These are phyloP conservation scores for Vararia minispora DNA, from an alignment of 768 basidiomycete species.

Conservation along the genomic window DNA sequence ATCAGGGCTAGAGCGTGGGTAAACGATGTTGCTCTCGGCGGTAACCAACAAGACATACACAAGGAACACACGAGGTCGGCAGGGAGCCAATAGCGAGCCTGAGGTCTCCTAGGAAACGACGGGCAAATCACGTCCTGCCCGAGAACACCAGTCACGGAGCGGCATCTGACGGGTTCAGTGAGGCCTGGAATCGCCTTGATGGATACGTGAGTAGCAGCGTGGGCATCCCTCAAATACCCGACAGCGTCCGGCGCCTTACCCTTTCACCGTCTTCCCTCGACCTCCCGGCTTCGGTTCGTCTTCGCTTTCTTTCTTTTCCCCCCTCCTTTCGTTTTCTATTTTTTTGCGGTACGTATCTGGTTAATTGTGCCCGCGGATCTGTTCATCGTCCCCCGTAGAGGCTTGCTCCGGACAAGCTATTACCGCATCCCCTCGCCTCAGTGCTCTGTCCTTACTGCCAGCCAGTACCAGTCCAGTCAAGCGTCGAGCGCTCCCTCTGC, in stretches of 20 bases:
- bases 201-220: no score
- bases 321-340: slow-evolving; percentile 17
- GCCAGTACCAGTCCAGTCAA: slow-evolving; percentile 53
- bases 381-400: slow-evolving; percentile 19
- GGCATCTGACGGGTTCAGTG: no score
- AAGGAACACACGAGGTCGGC: no score
- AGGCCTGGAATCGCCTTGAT: no score
- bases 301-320: slow-evolving; percentile 30
- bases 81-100: no score
- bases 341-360: slow-evolving; percentile 30
- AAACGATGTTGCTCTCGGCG: no score
- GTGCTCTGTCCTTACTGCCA: slow-evolving; percentile 36
- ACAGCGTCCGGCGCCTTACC: slow-evolving; percentile 10
- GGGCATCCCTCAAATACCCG: slow-evolving; percentile 29
- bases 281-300: slow-evolving; percentile 24
- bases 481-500: slow-evolving; percentile 60
- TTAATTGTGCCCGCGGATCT: background rate
- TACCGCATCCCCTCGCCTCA: slow-evolving; percentile 28
- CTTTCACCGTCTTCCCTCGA: slow-evolving; percentile 23
- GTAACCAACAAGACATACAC: no score
- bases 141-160: no score
- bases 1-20: no score
- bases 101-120: no score
- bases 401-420: slow-evolving; percentile 33
- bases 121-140: no score